A percentile compares a stretch with the other conserved stretches of the same genome.
These are phyloP conservation scores for Kwoniella sp. DNA, from an alignment of 768 basidiomycete genomes.

Conservation along the genomic window DNA sequence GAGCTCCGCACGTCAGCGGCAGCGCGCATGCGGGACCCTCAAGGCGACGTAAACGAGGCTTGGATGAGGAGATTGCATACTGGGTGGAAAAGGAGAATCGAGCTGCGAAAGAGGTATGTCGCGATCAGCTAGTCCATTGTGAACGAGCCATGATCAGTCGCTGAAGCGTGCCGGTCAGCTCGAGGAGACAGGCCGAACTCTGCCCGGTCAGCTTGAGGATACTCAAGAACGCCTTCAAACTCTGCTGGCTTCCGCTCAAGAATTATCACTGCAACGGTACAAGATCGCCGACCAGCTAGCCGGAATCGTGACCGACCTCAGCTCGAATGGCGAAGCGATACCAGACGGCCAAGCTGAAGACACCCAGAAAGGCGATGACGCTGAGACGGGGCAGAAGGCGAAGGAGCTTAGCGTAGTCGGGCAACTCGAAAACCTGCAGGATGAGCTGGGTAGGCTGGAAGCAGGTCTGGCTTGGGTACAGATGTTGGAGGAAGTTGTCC, in stretches of 20 bases:
- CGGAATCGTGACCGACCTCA: slow-evolving; percentile 61
- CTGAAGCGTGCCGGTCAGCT: slow-evolving; percentile 21
- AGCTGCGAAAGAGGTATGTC: slow-evolving; percentile 24
- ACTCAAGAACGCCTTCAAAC: slow-evolving; percentile 56
- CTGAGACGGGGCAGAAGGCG: slow-evolving; percentile 24
- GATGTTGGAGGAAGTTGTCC: slow-evolving; percentile 65
- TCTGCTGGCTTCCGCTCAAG: slow-evolving; percentile 64
- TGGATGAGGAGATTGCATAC: slow-evolving; percentile 38
- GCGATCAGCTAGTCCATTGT: background rate
- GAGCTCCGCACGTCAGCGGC: background rate
- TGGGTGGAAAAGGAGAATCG: slow-evolving; percentile 29
- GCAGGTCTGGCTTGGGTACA: slow-evolving; percentile 71
- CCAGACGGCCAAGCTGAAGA: background rate
- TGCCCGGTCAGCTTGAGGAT: slow-evolving; percentile 54
- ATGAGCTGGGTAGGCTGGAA: slow-evolving; percentile 70
- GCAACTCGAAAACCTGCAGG: slow-evolving; percentile 73
- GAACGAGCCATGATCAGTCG: background rate
- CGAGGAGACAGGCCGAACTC: slow-evolving; percentile 12
- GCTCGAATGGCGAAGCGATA: no score
- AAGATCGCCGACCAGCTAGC: slow-evolving; percentile 72
- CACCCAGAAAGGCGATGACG: slow-evolving; percentile 37
- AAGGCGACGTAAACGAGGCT: slow-evolving; percentile 11
- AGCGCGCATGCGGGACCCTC: slow-evolving; percentile 10
- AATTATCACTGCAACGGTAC: slow-evolving; percentile 71
- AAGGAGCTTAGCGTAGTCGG: slow-evolving; percentile 57